Conservation (phyloP, 2,329 filamentous ascomycete species). For the Fusarium xylarioides region DNA sequence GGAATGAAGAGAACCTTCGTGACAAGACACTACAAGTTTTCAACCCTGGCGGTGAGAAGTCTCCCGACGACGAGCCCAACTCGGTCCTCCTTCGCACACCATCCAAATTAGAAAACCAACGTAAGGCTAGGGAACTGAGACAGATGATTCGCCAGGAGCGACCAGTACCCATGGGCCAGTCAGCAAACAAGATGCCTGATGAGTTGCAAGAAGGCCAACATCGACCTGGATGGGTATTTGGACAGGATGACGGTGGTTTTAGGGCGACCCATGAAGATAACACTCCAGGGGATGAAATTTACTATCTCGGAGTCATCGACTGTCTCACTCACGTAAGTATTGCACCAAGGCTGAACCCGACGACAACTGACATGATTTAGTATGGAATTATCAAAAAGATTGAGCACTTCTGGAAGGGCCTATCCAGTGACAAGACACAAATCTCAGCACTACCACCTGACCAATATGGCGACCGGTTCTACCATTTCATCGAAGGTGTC, state of each 20-base stretch:
- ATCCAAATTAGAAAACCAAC: constrained; percentile 89
- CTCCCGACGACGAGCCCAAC: constrained; percentile 66
- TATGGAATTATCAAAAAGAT: constrained; percentile 95
- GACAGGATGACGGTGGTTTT: constrained; percentile 92
- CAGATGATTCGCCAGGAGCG: constrained; percentile 93
- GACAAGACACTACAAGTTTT: constrained; percentile 93
- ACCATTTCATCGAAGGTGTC: constrained; percentile 88
- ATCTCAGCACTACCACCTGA: constrained; percentile 93
- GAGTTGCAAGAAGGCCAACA: constrained; percentile 80
- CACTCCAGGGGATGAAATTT: constrained; percentile 85
- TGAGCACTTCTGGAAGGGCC: constrained; percentile 96
- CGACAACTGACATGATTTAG: constrained; percentile 57
- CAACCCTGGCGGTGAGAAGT: constrained; percentile 79
- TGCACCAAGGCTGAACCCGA: neutral
- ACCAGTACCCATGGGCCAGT: constrained; percentile 90
- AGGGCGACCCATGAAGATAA: constrained; percentile 93
- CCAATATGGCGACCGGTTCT: constrained; percentile 91
- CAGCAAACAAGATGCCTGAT: constrained; percentile 86
- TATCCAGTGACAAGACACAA: constrained; percentile 82
- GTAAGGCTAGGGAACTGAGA: constrained; percentile 89
- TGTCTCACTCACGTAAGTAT: constrained; percentile 91
- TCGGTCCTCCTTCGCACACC: constrained; percentile 84
- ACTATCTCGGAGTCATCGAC: constrained; percentile 98
- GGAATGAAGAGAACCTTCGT: constrained; percentile 93
- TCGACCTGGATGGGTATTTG: constrained; percentile 81